Percentiles rank a stretch among this genome's conserved stretches.
These are phyloP conservation scores for Coleophoma eucalyptorum DNA, from an alignment of 2,329 filamentous ascomycete species.

Conservation along the genomic window DNA sequence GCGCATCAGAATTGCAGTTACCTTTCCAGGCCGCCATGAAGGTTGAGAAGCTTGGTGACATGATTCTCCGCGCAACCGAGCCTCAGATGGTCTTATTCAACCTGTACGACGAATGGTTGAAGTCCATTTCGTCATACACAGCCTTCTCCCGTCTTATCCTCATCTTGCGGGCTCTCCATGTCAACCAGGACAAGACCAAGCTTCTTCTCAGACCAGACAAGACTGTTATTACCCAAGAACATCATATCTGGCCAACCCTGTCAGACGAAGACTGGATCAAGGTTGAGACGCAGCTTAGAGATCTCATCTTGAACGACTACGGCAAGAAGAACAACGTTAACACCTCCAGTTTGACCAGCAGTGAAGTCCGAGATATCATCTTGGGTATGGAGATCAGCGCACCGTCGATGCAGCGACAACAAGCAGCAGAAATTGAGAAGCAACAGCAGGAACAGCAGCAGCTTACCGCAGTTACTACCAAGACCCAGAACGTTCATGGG, in stretches of 20 bases:
- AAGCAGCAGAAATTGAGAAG: constrained; percentile 98
- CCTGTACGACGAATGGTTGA: constrained; percentile 97
- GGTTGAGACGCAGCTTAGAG: constrained; percentile 93
- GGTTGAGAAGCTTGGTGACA: constrained; percentile 97
- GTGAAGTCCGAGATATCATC: constrained; percentile 97
- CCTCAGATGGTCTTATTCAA: constrained; percentile 99
- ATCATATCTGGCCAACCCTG: constrained; percentile 96
- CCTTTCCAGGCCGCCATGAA: constrained; percentile 99
- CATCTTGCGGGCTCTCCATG: constrained; percentile 90
- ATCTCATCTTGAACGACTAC: constrained; percentile 96
- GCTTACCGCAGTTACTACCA: constrained; percentile 94
- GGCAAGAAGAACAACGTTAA: constrained; percentile 99
- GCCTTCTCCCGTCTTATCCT: constrained; percentile 94
- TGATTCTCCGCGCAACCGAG: constrained; percentile 96
- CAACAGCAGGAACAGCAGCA: constrained; percentile 97
- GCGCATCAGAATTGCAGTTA: constrained; percentile 91
- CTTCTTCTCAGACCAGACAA: constrained; percentile 92
- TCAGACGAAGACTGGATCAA: constrained; percentile 99
- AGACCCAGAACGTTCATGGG: constrained; percentile 94
- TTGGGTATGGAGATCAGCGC: constrained; percentile 99
- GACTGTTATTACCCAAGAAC: constrained; percentile 95
- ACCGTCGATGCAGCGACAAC: constrained; percentile 95
- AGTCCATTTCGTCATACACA: constrained; percentile 97
- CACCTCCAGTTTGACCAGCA: constrained; percentile 91
- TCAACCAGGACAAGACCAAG: constrained; percentile 98